Percentiles rank a stretch among this genome's conserved stretches.
phyloP scores from a whole-genome alignment of 129 eudicot species.

The Helianthus annuus region DNA sequence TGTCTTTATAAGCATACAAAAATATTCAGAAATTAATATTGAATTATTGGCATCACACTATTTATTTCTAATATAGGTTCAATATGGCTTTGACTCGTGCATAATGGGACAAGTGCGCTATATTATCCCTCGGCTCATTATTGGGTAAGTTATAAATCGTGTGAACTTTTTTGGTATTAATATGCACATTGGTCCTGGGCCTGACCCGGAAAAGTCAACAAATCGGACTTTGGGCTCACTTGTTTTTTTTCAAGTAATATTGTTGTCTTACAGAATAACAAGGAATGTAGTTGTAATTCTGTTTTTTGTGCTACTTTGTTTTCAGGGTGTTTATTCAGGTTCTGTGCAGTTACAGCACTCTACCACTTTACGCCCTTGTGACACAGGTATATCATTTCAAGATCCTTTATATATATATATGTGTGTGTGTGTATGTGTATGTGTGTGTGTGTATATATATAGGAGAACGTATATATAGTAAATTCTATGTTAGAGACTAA shows the following conservation, averaged over 20 bases:
- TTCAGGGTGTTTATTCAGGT: slow-evolving; percentile 66
- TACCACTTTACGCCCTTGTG: slow-evolving; percentile 77
- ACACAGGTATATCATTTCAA: slow-evolving; percentile 55
- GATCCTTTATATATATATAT: neutral
- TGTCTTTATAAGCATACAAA: neutral
- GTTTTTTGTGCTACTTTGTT: neutral
- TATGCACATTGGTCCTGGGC: neutral
- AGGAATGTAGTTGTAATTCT: neutral
- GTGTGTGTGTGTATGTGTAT: too few species aligned
- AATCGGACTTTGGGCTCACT: neutral
- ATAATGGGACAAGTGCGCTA: slow-evolving; percentile 71
- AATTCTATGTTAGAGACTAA: too few species aligned
- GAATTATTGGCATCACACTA: neutral
- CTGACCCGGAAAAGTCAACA: neutral
- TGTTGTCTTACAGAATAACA: neutral
- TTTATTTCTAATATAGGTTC: slow-evolving; percentile 35
- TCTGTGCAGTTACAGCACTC: slow-evolving; percentile 72
- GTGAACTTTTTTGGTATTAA: neutral
- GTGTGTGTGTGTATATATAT: too few species aligned
- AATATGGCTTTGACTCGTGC: slow-evolving; percentile 72
- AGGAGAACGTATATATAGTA: too few species aligned
- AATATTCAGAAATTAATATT: neutral
- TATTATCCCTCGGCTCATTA: slow-evolving; percentile 64
- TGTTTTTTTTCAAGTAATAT: neutral
- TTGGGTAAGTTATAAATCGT: slow-evolving; percentile 47